Percentiles rank a stretch among this genome's conserved stretches.
phyloP scores from a whole-genome alignment of 2,329 filamentous ascomycete genomes.

The Fusarium verticillioides region DNA sequence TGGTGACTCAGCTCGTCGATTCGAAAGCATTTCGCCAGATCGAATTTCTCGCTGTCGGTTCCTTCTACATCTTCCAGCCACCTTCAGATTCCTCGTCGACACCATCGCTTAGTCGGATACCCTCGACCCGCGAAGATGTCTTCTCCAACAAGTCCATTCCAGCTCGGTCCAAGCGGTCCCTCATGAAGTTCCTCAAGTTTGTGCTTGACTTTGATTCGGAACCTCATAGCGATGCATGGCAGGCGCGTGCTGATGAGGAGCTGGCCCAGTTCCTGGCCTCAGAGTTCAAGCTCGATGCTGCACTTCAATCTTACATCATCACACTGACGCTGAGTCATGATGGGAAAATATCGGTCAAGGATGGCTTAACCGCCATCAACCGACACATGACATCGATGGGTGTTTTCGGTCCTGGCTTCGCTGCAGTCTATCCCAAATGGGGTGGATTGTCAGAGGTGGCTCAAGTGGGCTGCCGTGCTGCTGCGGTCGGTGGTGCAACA shows the following conservation, averaged over 20 bases:
- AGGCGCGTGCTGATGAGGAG: constrained; percentile 62
- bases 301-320: constrained; percentile 70
- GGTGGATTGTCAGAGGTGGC: constrained; percentile 88
- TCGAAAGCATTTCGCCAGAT: constrained; percentile 89
- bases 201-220: constrained; percentile 77
- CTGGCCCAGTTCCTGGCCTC: constrained; percentile 69
- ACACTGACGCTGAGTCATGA: constrained; percentile 81
- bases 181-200: constrained; percentile 96
- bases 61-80: constrained; percentile 81
- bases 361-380: constrained; percentile 78
- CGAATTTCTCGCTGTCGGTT: constrained; percentile 92
- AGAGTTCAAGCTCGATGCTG: constrained; percentile 74
- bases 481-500: constrained; percentile 88
- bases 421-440: constrained; percentile 91
- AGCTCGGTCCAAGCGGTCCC: constrained; percentile 80
- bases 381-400: constrained; percentile 89
- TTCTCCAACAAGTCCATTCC: constrained; percentile 83
- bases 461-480: constrained; percentile 90
- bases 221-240: constrained; percentile 67
- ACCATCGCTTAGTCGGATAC: constrained; percentile 73
- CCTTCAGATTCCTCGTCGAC: constrained; percentile 43
- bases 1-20: constrained; percentile 85
- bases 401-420: constrained; percentile 87
- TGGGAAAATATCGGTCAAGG: constrained; percentile 68
- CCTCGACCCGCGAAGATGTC: constrained; percentile 90